Evolutionary conservation across 805 yeast genomes (phyloP).

Genomic region (Candida alai): DNA sequence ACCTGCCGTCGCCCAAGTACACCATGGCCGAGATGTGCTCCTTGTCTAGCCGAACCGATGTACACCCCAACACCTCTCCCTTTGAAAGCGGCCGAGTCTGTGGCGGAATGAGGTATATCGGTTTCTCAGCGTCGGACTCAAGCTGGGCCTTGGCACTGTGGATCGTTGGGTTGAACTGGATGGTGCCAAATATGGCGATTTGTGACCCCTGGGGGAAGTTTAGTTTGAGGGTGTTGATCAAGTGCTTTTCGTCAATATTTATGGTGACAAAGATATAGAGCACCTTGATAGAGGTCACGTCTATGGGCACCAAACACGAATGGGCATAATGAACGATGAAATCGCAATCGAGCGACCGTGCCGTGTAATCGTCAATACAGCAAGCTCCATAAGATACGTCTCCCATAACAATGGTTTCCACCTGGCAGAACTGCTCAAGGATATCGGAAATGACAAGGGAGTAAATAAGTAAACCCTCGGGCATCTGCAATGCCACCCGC

Average conservation of each 20-base stretch:
- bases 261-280: slow-evolving; percentile 95
- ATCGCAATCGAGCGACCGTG: slow-evolving; percentile 89
- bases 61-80: slow-evolving; percentile 96
- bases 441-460: slow-evolving; percentile 89
- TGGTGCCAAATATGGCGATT: slow-evolving; percentile 89
- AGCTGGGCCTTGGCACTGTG: slow-evolving; percentile 70
- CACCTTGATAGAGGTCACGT: slow-evolving; percentile 84
- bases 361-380: slow-evolving; percentile 95
- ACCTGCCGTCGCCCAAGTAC: slow-evolving; percentile 93
- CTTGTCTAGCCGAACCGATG: slow-evolving; percentile 75
- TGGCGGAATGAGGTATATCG: slow-evolving; percentile 72
- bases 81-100: slow-evolving; percentile 90
- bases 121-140: slow-evolving; percentile 43
- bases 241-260: slow-evolving; percentile 77
- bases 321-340: slow-evolving; percentile 96
- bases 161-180: slow-evolving; percentile 93
- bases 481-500: slow-evolving; percentile 94
- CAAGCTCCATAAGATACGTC: slow-evolving; percentile 99
- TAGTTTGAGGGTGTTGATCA: slow-evolving; percentile 67
- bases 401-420: slow-evolving; percentile 93
- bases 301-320: slow-evolving; percentile 94
- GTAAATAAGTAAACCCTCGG: slow-evolving; percentile 89
- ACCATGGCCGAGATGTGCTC: slow-evolving; percentile 73
- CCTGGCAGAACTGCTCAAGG: slow-evolving; percentile 82
- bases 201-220: slow-evolving; percentile 64